Evolutionary conservation across 352 stramenopile genomes (phyloP).

Genomic region (Phytopythium litorale): DNA sequence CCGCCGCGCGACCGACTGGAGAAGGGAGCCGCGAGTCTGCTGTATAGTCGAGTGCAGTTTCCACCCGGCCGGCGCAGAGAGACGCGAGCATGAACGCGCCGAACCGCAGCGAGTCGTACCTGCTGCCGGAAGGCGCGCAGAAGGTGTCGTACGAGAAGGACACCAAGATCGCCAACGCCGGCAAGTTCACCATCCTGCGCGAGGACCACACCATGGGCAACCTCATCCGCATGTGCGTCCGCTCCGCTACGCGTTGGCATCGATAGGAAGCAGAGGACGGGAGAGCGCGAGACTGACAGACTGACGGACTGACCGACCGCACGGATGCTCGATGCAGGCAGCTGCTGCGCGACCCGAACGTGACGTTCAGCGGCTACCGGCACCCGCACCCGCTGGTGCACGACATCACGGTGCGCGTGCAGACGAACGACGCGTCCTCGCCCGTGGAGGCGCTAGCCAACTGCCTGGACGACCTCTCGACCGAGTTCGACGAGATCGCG

Average conservation of each 20-base stretch:
- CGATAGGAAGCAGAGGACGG: too few relatives aligned
- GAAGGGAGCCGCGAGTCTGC: too few relatives aligned
- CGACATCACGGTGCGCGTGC: constrained; percentile 94
- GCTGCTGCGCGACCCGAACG: constrained; percentile 81
- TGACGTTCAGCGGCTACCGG: constrained; percentile 94
- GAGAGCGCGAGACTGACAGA: not conserved
- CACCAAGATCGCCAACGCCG: constrained; percentile 97
- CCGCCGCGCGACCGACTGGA: too few relatives aligned
- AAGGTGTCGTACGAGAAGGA: constrained; percentile 96
- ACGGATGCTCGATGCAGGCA: constrained; percentile 43
- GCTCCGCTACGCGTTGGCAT: too few relatives aligned
- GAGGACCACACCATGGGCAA: constrained; percentile 99
- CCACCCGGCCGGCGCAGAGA: not conserved
- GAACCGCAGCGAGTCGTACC: constrained; percentile 79
- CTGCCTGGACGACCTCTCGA: constrained; percentile 82
- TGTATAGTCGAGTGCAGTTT: too few relatives aligned
- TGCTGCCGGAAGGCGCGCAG: constrained; percentile 79
- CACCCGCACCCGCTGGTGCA: constrained; percentile 96
- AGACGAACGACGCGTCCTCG: constrained; percentile 84
- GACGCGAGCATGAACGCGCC: constrained; percentile 69
- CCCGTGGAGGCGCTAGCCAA: constrained; percentile 79
- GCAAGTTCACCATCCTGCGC: constrained; percentile 97
- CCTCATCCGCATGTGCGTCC: constrained; percentile 94
- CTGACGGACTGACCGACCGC: not conserved
- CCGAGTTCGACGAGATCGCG: constrained; percentile 84